Evolutionary conservation across 1,284 basidiomycete species (phyloP), one percentile per base, ranked within the genome.

Genomic region (Trichosporon faecale): DNA sequence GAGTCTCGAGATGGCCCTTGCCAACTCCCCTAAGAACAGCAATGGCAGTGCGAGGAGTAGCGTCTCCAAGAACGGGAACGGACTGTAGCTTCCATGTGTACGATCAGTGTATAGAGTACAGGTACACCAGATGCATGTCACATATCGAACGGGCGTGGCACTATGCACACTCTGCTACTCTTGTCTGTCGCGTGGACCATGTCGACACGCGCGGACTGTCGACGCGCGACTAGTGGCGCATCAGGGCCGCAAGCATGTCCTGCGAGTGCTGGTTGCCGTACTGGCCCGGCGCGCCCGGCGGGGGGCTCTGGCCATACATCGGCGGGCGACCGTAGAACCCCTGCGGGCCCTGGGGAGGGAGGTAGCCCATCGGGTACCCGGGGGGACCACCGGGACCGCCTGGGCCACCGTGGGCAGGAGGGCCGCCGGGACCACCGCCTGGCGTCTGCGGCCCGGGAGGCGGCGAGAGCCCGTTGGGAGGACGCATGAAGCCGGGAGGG

Each of bases 181-280:
- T 25, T 7, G 21, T 61, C 27, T 29, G 27, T n/a, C 37, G 65
- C 31, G 65, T 9, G 67, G 55, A 55, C 66, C 9, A 33, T 52
- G 63, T 6, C 66, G 73, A 31, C 75, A 52, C 18, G 74, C 76
- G 3, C n/a, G n/a, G n/a, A n/a, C n/a, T n/a, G n/a, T n/a, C n/a
- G n/a, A n/a, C n/a, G n/a, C 70, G 67, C 65, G 77, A 76, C 18
- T 33, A 61, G 9, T 61, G 57, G 12, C 57, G 57, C 57, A 61
- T 61, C 35, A 82, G 71, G 6, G 79, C 76, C 8, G 79, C 77
- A 12, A 82, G 74, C 74, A 80, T 80, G 65, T 82, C 80, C 67
- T 81, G 77, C 66, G 72, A 70, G 67, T 29, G 37, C 25, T 61
- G 49, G 64, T 64, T 60, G 60, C 44, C 49, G 23, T 37, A 31